Conservation (phyloP, 1,139 yeast genomes). For the Debaryomyces fabryi region DNA sequence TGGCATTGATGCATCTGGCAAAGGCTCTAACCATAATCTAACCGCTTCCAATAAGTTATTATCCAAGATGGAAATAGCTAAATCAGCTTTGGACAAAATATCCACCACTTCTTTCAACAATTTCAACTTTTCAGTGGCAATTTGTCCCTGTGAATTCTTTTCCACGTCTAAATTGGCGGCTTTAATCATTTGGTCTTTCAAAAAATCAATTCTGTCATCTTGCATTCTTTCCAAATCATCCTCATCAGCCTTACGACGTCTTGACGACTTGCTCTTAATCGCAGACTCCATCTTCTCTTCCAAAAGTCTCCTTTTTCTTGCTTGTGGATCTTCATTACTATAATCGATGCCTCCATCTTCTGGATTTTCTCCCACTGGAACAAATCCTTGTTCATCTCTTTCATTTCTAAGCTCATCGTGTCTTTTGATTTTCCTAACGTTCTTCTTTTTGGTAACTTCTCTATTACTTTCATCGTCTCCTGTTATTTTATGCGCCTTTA, state of each 20-base stretch:
- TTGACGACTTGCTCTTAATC: constrained; percentile 62
- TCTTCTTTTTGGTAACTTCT: constrained; percentile 43
- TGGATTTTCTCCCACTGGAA: constrained; percentile 16
- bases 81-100: constrained; percentile 76
- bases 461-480: constrained; percentile 17
- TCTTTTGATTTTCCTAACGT: constrained; percentile 33
- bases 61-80: constrained; percentile 91
- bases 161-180: constrained; percentile 94
- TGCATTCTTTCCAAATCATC: constrained; percentile 94
- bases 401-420: constrained; percentile 12
- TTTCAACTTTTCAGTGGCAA: constrained; percentile 86
- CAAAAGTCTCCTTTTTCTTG: constrained; percentile 69
- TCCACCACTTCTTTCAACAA: constrained; percentile 78
- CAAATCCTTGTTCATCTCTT: constrained; percentile 16
- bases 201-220: constrained; percentile 81
- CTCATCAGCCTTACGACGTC: constrained; percentile 71
- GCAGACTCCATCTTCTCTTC: constrained; percentile 84
- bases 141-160: constrained; percentile 69
- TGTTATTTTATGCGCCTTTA: constrained; percentile 33
- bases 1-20: constrained; percentile 97
- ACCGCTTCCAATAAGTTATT: constrained; percentile 92
- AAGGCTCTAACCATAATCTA: constrained; percentile 95
- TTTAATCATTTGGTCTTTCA: constrained; percentile 88
- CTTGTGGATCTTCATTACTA: constrained; percentile 48
- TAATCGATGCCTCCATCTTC: constrained; percentile 16